These are phyloP conservation scores for Dryadomyces quercus-mongolicae DNA, from an alignment of 2,329 filamentous ascomycete species.

Conservation along the genomic window DNA sequence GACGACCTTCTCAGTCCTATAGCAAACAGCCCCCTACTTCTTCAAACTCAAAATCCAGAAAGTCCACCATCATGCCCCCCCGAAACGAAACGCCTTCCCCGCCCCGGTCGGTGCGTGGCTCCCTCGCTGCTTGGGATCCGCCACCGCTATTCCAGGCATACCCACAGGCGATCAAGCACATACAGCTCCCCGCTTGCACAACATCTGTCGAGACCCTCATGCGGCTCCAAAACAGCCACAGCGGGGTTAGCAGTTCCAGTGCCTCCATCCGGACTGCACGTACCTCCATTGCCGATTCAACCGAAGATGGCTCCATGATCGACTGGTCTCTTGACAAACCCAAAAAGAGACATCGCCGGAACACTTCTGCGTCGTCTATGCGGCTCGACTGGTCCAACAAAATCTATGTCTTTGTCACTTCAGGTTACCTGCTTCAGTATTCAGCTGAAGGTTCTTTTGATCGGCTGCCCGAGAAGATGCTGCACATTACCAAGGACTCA, in stretches of 20 bases:
- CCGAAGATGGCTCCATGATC: constrained; percentile 15
- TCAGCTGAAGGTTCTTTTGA: constrained; percentile 57
- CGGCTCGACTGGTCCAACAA: constrained; percentile 57
- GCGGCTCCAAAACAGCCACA: constrained; percentile 44
- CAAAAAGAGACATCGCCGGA: constrained; percentile 28
- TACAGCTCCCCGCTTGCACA: constrained; percentile 53
- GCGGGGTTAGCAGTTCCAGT: constrained; percentile 20
- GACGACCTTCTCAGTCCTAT: too few relatives aligned
- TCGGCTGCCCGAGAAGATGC: constrained; percentile 59
- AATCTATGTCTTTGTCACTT: constrained; percentile 58
- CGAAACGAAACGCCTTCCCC: constrained; percentile 12
- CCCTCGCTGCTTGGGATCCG: constrained; percentile 44
- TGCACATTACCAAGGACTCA: constrained; percentile 61
- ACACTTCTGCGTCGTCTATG: constrained; percentile 25
- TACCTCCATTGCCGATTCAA: constrained; percentile 10
- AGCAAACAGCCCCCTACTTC: neutral
- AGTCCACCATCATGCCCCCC: neutral
- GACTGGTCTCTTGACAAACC: constrained; percentile 17
- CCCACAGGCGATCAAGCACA: constrained; percentile 69
- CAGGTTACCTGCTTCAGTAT: constrained; percentile 66
- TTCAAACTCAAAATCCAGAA: neutral
- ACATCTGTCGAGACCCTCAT: constrained; percentile 58
- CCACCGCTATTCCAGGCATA: constrained; percentile 81
- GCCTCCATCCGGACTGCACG: neutral
- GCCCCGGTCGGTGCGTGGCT: constrained; percentile 15